A percentile compares a stretch with the other conserved stretches of the same genome.
phyloP scores from a whole-genome alignment of 2,329 filamentous ascomycete genomes.

The Epichloe amarillans region DNA sequence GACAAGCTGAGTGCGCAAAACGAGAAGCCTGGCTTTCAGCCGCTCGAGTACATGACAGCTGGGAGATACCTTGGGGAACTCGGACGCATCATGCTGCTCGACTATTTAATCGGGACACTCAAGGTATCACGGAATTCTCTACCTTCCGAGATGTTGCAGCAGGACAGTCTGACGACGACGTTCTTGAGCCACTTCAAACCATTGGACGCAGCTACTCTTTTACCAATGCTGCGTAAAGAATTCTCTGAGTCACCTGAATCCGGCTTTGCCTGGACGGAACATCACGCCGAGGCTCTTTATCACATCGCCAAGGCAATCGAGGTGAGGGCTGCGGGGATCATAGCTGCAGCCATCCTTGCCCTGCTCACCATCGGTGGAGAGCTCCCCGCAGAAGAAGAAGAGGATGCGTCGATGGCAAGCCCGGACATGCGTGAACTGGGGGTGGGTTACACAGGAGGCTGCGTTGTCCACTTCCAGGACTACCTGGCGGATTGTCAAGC shows the following conservation, averaged over 20 bases:
- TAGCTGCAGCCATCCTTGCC: conserved; percentile 59
- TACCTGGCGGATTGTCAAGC: conserved; percentile 57
- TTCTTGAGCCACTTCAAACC: conserved; percentile 61
- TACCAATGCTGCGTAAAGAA: conserved; percentile 34
- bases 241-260: conserved; percentile 36
- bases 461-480: conserved; percentile 66
- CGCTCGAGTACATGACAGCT: conserved; percentile 74
- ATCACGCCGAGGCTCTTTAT: conserved; percentile 45
- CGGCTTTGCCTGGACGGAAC: conserved; percentile 48
- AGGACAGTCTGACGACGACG: conserved; percentile 55
- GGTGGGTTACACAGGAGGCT: conserved; percentile 68
- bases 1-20: conserved; percentile 49
- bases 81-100: conserved; percentile 54
- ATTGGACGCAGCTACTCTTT: conserved; percentile 27
- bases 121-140: conserved; percentile 29
- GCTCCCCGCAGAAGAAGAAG: conserved; percentile 30
- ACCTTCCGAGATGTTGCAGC: conserved; percentile 39
- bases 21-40: conserved; percentile 63
- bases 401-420: conserved; percentile 7
- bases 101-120: conserved; percentile 41
- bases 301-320: conserved; percentile 59
- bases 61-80: conserved; percentile 68
- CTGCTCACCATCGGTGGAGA: conserved; percentile 57
- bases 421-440: conserved; percentile 42
- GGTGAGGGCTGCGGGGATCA: conserved; percentile 56